Evolutionary conservation across 495 filamentous ascomycete species (phyloP).

Genomic region (Melanomma pulvis-pyrius): DNA sequence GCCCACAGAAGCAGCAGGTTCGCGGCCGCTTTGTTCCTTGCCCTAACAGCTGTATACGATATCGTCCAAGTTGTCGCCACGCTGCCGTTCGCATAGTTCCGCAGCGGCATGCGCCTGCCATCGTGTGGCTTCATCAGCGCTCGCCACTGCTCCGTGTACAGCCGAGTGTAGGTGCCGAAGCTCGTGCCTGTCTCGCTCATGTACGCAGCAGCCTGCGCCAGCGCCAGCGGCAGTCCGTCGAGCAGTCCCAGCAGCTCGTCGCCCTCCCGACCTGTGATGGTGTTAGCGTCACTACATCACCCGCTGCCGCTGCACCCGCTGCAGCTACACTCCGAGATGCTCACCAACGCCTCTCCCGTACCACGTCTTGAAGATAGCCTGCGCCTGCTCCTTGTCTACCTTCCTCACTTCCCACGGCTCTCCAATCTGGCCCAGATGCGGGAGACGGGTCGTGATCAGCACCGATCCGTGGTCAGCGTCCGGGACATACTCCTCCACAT

Average conservation of each 20-base stretch:
- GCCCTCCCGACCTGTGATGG: too few relatives aligned
- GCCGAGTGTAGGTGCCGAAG: conserved; percentile 6
- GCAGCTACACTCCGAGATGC: conserved; percentile 34
- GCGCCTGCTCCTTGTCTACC: neutral
- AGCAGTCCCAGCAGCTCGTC: conserved; percentile 9
- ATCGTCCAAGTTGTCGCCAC: conserved; percentile 26
- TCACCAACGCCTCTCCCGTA: neutral
- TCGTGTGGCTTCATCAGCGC: conserved; percentile 4
- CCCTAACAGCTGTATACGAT: conserved; percentile 9
- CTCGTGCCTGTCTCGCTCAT: conserved; percentile 11
- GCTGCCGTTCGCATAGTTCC: conserved; percentile 14
- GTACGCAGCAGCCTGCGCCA: conserved; percentile 36
- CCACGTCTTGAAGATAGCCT: neutral
- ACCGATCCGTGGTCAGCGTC: conserved; percentile 45
- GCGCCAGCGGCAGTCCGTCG: conserved; percentile 38
- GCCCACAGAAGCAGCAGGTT: conserved; percentile 3
- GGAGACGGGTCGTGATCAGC: conserved; percentile 48
- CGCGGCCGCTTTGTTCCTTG: conserved; percentile 12
- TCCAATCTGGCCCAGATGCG: conserved; percentile 10
- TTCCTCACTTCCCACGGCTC: conserved; percentile 3
- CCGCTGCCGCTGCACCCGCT: conserved; percentile 3
- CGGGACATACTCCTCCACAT: conserved; percentile 47
- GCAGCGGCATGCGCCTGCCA: neutral
- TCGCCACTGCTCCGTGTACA: conserved; percentile 14
- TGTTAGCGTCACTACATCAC: conserved; percentile 10